Evolutionary conservation across 23 red algal species (phyloP).

Genomic region (Gracilaria domingensis): DNA sequence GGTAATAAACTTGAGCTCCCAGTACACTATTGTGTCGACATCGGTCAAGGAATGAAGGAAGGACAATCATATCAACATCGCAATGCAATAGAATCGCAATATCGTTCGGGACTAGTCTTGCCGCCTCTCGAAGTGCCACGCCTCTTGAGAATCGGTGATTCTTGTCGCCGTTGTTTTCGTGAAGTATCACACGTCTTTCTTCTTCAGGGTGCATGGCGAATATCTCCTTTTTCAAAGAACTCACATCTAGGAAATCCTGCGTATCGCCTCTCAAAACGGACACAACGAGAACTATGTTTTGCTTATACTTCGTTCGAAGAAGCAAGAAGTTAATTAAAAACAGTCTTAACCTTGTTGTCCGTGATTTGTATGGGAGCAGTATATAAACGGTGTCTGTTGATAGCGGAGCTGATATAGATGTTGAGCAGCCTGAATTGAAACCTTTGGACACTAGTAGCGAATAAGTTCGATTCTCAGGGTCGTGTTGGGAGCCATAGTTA

Average conservation of each 20-base stretch:
- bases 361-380: slow-evolving; percentile 42
- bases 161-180: slow-evolving; percentile 58
- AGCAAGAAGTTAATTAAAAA: slow-evolving; percentile 40
- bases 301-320: slow-evolving; percentile 19
- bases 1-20: slow-evolving; percentile 68
- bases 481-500: slow-evolving; percentile 8
- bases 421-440: slow-evolving; percentile 13
- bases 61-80: slow-evolving; percentile 64
- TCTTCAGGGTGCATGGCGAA: slow-evolving; percentile 5
- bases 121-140: slow-evolving; percentile 66
- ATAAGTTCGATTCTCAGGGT: slow-evolving; percentile 2
- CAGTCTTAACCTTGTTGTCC: slow-evolving; percentile 14
- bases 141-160: slow-evolving; percentile 47
- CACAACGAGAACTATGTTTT: slow-evolving; percentile 53
- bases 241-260: background rate
- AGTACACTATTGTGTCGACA: slow-evolving; percentile 56
- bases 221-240: slow-evolving; percentile 29
- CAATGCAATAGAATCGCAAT: slow-evolving; percentile 37
- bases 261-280: background rate
- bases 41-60: slow-evolving; percentile 40
- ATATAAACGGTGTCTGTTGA: slow-evolving; percentile 30
- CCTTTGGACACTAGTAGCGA: slow-evolving; percentile 8
- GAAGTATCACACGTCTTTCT: slow-evolving; percentile 20
- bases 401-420: slow-evolving; percentile 7
- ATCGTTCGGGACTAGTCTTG: slow-evolving; percentile 34